Percentiles rank a stretch among this genome's conserved stretches.
Conservation (phyloP, 306 rosid genomes). For the Dicorynia guianensis region DNA sequence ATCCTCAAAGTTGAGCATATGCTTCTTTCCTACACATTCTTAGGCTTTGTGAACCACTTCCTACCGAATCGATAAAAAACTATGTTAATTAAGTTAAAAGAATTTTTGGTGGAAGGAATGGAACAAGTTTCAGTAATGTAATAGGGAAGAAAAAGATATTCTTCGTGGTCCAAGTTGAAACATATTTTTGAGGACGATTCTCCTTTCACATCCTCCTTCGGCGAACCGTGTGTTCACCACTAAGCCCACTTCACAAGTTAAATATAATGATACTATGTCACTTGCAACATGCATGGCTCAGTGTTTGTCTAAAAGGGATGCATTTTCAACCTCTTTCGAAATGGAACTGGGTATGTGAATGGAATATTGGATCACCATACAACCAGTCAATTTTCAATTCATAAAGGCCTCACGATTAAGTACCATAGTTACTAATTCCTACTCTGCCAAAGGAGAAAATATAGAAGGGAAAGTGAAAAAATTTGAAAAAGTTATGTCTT, state of each 20-base stretch:
- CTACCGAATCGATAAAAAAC: background rate
- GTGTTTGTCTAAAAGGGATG: background rate
- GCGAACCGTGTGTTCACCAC: slow-evolving; percentile 51
- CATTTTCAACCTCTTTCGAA: background rate
- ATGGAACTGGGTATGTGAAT: background rate
- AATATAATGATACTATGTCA: slow-evolving; percentile 34
- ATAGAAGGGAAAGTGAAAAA: too few relatives aligned
- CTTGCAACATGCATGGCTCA: background rate
- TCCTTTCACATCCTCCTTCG: background rate
- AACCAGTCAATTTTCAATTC: too few relatives aligned
- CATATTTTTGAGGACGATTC: slow-evolving; percentile 22
- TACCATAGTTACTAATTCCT: too few relatives aligned
- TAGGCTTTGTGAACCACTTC: slow-evolving; percentile 12
- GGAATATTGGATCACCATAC: slow-evolving; percentile 6
- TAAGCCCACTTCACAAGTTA: slow-evolving; percentile 8
- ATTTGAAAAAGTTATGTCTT: too few relatives aligned
- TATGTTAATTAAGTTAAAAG: slow-evolving; percentile 21
- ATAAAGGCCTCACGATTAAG: too few relatives aligned
- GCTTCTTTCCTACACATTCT: slow-evolving; percentile 31
- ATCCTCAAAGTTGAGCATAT: slow-evolving; percentile 6
- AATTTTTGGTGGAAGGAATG: background rate
- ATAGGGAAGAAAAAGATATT: background rate
- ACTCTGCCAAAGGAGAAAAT: too few relatives aligned
- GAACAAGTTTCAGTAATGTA: background rate
- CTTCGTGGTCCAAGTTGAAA: slow-evolving; percentile 21